Conservation (phyloP, 2,329 filamentous ascomycete genomes). For the Diaporthe ilicicola region DNA sequence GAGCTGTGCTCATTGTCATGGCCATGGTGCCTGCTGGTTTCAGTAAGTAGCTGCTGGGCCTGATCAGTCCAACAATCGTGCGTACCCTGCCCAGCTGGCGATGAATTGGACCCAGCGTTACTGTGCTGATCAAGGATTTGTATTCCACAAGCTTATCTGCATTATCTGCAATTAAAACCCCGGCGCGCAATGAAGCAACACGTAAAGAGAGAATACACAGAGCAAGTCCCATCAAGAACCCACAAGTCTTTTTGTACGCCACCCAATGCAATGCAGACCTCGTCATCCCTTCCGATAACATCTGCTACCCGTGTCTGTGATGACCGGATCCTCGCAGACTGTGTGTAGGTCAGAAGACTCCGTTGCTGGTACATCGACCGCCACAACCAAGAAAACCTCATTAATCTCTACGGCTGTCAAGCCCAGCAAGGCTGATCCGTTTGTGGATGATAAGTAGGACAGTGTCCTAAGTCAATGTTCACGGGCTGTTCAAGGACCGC, state of each 20-base stretch:
- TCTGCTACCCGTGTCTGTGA: conserved; percentile 48
- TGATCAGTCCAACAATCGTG: not conserved
- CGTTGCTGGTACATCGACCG: conserved; percentile 42
- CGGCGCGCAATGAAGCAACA: conserved; percentile 28
- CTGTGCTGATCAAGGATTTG: not conserved
- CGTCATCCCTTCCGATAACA: conserved; percentile 56
- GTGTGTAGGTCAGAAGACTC: conserved; percentile 58
- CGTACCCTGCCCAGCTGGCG: not conserved
- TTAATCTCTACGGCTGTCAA: not conserved
- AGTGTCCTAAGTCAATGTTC: not conserved
- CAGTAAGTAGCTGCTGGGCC: not conserved
- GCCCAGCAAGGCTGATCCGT: not conserved
- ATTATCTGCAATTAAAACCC: not conserved
- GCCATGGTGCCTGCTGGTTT: not conserved
- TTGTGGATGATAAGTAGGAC: conserved; percentile 4
- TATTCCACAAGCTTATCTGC: conserved; percentile 12
- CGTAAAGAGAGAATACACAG: conserved; percentile 19
- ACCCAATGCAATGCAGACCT: conserved; percentile 59
- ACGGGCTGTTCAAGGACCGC: not conserved
- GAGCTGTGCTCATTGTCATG: not conserved
- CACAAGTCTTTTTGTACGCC: conserved; percentile 53
- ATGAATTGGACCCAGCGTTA: not conserved
- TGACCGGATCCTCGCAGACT: conserved; percentile 52
- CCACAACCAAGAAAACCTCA: conserved; percentile 29
- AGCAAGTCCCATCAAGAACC: conserved; percentile 38